A percentile compares a stretch with the other conserved stretches of the same genome.
Conservation (phyloP, 495 filamentous ascomycete species). For the Tuber microsphaerosporum region DNA sequence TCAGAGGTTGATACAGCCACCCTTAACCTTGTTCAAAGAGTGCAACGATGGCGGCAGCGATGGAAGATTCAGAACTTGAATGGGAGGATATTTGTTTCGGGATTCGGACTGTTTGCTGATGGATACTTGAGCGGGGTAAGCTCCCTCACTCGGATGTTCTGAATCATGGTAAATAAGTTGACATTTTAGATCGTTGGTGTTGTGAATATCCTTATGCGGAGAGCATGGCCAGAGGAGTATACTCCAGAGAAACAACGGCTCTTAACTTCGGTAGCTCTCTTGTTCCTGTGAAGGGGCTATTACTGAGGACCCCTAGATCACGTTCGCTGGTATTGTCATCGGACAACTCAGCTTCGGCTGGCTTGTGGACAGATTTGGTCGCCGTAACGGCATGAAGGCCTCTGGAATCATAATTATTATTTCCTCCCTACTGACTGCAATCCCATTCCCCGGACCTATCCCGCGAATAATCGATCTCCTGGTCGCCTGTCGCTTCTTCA, state of each 20-base stretch:
- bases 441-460: neutral
- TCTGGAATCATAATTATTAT: constrained; percentile 76
- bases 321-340: constrained; percentile 82
- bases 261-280: constrained; percentile 60
- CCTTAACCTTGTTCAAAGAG: neutral
- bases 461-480: neutral
- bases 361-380: constrained; percentile 72
- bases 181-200: constrained; percentile 65
- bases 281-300: constrained; percentile 16
- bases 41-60: neutral
- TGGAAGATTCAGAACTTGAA: neutral
- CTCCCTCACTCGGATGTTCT: constrained; percentile 5
- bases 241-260: constrained; percentile 44
- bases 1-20: neutral
- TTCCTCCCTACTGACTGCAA: constrained; percentile 47
- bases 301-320: constrained; percentile 47
- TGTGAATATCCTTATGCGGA: constrained; percentile 62
- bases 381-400: constrained; percentile 69
- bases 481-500: constrained; percentile 38
- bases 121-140: constrained; percentile 77
- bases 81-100: constrained; percentile 51
- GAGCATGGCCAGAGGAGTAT: constrained; percentile 59
- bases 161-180: constrained; percentile 10
- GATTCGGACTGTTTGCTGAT: constrained; percentile 82
- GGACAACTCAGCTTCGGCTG: constrained; percentile 80